Conservation (phyloP, 2,329 filamentous ascomycete genomes). For the Stemphylium beticola region DNA sequence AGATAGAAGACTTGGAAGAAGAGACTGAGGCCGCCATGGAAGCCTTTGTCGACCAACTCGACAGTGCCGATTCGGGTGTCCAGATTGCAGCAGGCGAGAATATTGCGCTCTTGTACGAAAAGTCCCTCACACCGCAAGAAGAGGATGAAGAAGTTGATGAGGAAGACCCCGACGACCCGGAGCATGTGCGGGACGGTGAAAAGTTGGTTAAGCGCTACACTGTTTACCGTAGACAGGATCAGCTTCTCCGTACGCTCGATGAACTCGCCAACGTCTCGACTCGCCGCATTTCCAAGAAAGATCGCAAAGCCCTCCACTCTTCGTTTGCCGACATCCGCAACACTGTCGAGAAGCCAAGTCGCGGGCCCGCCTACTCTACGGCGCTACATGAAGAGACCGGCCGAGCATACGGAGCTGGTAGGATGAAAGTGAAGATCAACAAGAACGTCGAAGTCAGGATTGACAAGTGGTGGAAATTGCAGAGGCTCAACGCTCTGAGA, state of each 20-base stretch:
- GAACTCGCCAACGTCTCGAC: conserved; percentile 66
- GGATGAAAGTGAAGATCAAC: conserved; percentile 65
- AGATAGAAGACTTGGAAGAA: conserved; percentile 75
- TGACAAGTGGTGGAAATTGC: conserved; percentile 77
- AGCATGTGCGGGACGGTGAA: conserved; percentile 29
- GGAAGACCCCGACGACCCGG: conserved; percentile 55
- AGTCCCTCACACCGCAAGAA: conserved; percentile 65
- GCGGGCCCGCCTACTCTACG: conserved; percentile 70
- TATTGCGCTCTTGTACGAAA: conserved; percentile 84
- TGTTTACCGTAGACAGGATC: conserved; percentile 68
- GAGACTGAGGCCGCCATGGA: conserved; percentile 76
- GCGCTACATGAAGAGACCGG: conserved; percentile 67
- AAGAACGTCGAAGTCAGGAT: conserved; percentile 66
- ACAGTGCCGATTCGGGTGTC: conserved; percentile 73
- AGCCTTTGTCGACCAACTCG: conserved; percentile 83
- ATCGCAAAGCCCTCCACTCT: conserved; percentile 69
- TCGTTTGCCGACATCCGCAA: conserved; percentile 71
- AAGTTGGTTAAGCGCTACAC: conserved; percentile 68
- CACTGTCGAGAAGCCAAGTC: conserved; percentile 69
- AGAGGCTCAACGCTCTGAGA: conserved; percentile 66
- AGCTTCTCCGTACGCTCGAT: conserved; percentile 65
- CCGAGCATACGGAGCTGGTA: conserved; percentile 63
- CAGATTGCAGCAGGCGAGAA: conserved; percentile 80
- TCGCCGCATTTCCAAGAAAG: conserved; percentile 69
- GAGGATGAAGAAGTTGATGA: conserved; percentile 62